Base-by-base conservation (phyloP, 257 asterid genomes). In the Haberlea rhodopensis region DNA sequence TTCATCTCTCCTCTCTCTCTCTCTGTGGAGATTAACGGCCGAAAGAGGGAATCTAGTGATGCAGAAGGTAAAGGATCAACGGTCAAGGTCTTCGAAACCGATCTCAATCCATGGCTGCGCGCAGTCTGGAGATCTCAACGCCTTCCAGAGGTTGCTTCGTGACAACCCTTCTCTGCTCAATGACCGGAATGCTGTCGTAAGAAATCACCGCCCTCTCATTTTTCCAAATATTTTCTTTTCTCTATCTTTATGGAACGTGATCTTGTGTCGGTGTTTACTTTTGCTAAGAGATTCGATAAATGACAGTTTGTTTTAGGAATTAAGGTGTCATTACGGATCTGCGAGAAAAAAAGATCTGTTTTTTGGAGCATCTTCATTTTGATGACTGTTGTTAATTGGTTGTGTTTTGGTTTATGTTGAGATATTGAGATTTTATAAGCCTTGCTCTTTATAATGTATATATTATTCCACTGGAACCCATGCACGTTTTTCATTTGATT, bases 121-220 rank as follows among this genome's bases (percentile, higher is more conserved):
- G 34, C 99, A 94, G 81, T 82, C 82, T 59, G 99, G 99, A 59
- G 95, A 94, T 75, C 77, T 83, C 56, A 67, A 53, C 75, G 81
- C 95, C 40, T 71, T 94, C 70, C 94, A 79, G 69, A 90, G 80
- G 79, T 43, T 94, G 82, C 90, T 90, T 67, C 85, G 80, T 20
- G 84, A 77, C 31, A 87, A 81, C 69, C 89, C 95, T 32, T 80
- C 86, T 74, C 94, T 94, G 65, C 88, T 94, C 59, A 90, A 94
- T 72, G 99, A 90, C 58, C 85, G 95, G 8, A 94, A 90, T 74
- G 96, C 99, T 59, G 79, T 94, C 58, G 99, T 94, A 76, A 83
- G 89, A 73, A 11, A 40, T 40, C 48, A 1, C 18, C 18, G 6
- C 48, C 70, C 71, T 66, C 71, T 37, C 0, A 52, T 6, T 5